Percentiles rank a stretch among this genome's conserved stretches.
Evolutionary conservation across 352 stramenopile genomes (phyloP).

Genomic region (Poterioochromonas sp.): DNA sequence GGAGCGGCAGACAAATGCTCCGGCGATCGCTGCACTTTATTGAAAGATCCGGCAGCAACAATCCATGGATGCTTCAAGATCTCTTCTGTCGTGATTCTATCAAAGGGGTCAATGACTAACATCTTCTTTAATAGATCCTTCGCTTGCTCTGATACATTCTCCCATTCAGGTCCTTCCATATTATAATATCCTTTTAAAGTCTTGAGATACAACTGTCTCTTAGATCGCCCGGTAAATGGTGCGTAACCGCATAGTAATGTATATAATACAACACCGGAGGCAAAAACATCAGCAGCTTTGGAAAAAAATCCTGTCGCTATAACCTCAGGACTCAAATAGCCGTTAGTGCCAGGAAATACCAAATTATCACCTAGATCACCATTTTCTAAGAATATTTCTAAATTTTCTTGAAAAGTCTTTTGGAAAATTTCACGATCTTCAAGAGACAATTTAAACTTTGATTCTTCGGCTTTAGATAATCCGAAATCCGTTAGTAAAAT

Average conservation of each 20-base stretch:
- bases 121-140: slow-evolving; percentile 8
- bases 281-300: slow-evolving; percentile 74
- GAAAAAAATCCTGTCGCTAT: slow-evolving; percentile 47
- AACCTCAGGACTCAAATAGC: slow-evolving; percentile 71
- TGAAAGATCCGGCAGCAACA: not conserved
- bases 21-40: not conserved
- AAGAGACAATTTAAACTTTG: not conserved
- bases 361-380: not conserved
- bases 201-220: not conserved
- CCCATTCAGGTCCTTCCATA: not conserved
- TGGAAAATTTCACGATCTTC: not conserved
- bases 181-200: not conserved
- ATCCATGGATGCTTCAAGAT: slow-evolving; percentile 12
- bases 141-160: not conserved
- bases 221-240: not conserved
- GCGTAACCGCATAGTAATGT: slow-evolving; percentile 64
- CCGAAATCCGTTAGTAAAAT: slow-evolving; percentile 9
- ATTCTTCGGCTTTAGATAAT: not conserved
- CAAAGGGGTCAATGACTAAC: not conserved
- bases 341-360: slow-evolving; percentile 61
- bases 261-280: slow-evolving; percentile 76
- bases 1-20: no score
- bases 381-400: not conserved
- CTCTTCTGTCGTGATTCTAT: not conserved
- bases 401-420: not conserved